Base-by-base conservation (phyloP, 495 filamentous ascomycete genomes). In the Apodospora peruviana region DNA sequence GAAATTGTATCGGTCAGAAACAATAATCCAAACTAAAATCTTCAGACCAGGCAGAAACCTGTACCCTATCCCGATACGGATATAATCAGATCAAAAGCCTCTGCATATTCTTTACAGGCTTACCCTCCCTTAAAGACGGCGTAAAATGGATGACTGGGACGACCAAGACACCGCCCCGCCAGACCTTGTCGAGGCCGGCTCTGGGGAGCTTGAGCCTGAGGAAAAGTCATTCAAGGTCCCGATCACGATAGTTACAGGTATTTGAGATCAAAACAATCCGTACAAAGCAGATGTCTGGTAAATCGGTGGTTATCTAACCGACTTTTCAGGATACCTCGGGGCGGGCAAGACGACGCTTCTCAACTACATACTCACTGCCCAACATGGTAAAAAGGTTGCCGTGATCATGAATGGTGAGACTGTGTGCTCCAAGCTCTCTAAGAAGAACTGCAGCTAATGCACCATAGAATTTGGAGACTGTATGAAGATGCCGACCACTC, bases 381-480 rank as follows among this genome's bases (percentile, higher is more conserved):
- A 88, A 45, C 93, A 97, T 78, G 91, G 91, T 60, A 97, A 96
- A 75, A 93, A 85, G 64, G 90, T 98, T 63, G 93, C 93, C 9
- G 93, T 98, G 21, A 98, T 98, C 49, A 80, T 97, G 71, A 98
- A 98, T 66, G 91, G 89, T 81, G 62, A 50, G 55, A n/a, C 5
- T 29, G 11, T 7, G 32, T 2, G 23, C 10, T 18, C 20, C 8
- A 5, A 7, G 16, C 36, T 16, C 8, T 38, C 16, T 18, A 17
- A 17, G 16, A 38, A 17, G 10, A 16, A 38, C 27, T 7, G n/a
- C 11, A 38, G n/a, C 2, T 2, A 19, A 32, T 35, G 32, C 2
- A 12, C 4, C 5, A 3, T 53, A 94, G 89, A 97, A 67, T 97
- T 97, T 62, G 91, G 91, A 40, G 88, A 97, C 61, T 95, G 90